Evolutionary conservation across 345 rosid genomes (phyloP), one percentile per base, ranked within the genome.

Genomic region (Eucalyptus curtisii): DNA sequence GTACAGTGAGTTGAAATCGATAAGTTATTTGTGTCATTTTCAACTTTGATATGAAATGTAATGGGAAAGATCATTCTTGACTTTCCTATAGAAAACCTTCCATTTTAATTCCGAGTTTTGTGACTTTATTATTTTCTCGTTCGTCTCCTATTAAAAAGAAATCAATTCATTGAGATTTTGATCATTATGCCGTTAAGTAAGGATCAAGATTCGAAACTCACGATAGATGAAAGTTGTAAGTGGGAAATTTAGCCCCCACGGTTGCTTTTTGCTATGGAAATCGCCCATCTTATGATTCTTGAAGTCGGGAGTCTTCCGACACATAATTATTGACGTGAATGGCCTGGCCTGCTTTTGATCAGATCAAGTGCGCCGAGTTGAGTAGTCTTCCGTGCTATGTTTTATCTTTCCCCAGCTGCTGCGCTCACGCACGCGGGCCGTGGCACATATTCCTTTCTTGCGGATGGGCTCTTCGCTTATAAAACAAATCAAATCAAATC

Each of bases 1-100:
- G 3, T 2, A 55, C 9, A 4, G 1, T 52, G 2, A 52, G 2
- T 4, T 10, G 1, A 55, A 55, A 55, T 55, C 2, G 4, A 2
- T 22, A 10, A 9, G 0, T 8, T 9, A 55, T 4, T 24, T 24
- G 61, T 55, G 6, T 1, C 30, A 22, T 55, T 22, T 55, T 24
- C 3, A 22, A 55, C 6, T 24, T 55, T 55, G 0, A 1, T 10
- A 0, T 27, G 15, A 59, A n/a, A 14, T 15, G 5, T 15, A 31
- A 16, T 66, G 42, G 5, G 6, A 68, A 71, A 71, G 22, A 17
- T 68, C 2, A 68, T 68, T 68, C 24, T n/a, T 22, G 3, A 66
- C 79, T 31, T 31, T 66, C 40, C 0, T 9, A 0, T 2, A 0
- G 2, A 71, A 9, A 37, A 11, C 45, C 13, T 37, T 17, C 12